phyloP scores from a whole-genome alignment of 1,284 basidiomycete species.

The Cutaneotrichosporon mucoides region DNA sequence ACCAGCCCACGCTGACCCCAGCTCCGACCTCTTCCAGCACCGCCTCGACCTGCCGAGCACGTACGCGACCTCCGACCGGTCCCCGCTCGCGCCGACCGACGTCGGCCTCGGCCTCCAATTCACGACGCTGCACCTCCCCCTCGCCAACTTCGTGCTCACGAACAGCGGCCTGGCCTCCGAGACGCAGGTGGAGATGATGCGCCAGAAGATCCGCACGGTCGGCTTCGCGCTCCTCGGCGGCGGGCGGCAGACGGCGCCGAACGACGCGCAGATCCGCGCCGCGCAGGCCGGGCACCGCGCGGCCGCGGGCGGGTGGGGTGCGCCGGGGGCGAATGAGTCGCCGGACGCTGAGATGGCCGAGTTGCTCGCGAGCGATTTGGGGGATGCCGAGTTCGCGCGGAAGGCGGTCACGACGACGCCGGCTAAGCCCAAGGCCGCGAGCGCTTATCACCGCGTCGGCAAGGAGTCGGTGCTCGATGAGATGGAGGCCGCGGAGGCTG shows the following conservation, averaged over 20 bases:
- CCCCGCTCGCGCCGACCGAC: constrained; percentile 26
- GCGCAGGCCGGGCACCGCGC: constrained; percentile 12
- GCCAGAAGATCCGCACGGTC: constrained; percentile 50
- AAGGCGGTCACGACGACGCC: no score
- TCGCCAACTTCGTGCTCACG: constrained; percentile 52
- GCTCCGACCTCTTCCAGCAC: constrained; percentile 54
- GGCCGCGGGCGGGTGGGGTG: constrained; percentile 35
- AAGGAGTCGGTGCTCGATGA: constrained; percentile 7
- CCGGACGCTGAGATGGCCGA: constrained; percentile 33
- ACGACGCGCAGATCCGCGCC: constrained; percentile 2
- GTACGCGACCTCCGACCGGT: constrained; percentile 22
- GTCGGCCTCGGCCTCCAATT: constrained; percentile 35
- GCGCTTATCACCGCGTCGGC: constrained; percentile 35
- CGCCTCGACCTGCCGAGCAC: constrained; percentile 48
- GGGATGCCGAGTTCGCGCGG: neutral
- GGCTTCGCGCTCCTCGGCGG: constrained; percentile 51
- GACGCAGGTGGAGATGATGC: constrained; percentile 51
- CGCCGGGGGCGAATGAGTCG: constrained; percentile 18
- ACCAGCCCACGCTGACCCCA: constrained; percentile 11
- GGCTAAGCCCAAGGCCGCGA: neutral
- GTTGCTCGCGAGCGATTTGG: constrained; percentile 23
- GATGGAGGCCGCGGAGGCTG: constrained; percentile 1
- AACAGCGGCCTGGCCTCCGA: constrained; percentile 51
- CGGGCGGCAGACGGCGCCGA: constrained; percentile 28
- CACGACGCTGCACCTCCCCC: constrained; percentile 51